A percentile compares a stretch with the other conserved stretches of the same genome.
These are phyloP conservation scores for Epichloe baconii DNA, from an alignment of 2,329 filamentous ascomycete species.

Conservation along the genomic window DNA sequence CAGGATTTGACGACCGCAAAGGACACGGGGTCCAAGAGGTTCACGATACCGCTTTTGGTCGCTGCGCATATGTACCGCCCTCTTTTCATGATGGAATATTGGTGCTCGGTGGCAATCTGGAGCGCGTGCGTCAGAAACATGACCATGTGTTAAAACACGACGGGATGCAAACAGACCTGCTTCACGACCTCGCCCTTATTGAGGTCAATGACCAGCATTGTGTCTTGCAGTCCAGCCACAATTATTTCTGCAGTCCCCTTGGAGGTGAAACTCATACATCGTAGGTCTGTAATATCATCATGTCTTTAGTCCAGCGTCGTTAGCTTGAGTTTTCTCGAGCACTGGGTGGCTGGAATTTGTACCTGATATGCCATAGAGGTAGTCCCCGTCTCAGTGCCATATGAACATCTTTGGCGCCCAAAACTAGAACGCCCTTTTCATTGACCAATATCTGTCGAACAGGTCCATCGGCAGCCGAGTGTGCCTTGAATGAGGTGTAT, in stretches of 20 bases:
- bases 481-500: conserved; percentile 83
- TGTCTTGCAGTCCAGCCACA: conserved; percentile 73
- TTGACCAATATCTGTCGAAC: conserved; percentile 86
- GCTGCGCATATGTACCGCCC: conserved; percentile 86
- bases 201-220: conserved; percentile 66
- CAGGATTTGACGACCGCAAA: conserved; percentile 74
- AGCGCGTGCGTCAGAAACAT: conserved; percentile 17
- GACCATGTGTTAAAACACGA: neutral
- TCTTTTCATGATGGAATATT: conserved; percentile 87
- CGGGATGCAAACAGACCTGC: conserved; percentile 29
- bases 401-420: conserved; percentile 74
- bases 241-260: conserved; percentile 74
- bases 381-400: conserved; percentile 74
- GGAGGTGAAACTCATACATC: conserved; percentile 91
- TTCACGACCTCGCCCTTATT: conserved; percentile 60
- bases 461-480: conserved; percentile 57
- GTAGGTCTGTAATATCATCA: conserved; percentile 70
- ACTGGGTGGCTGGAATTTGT: conserved; percentile 11
- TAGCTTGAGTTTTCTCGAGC: neutral
- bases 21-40: conserved; percentile 70
- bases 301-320: conserved; percentile 29
- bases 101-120: conserved; percentile 42
- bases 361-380: conserved; percentile 79
- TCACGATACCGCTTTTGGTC: conserved; percentile 66
- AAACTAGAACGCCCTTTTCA: conserved; percentile 76